Base-by-base conservation (phyloP, 2,329 filamentous ascomycete genomes). In the Pseudocercospora fijiensis region DNA sequence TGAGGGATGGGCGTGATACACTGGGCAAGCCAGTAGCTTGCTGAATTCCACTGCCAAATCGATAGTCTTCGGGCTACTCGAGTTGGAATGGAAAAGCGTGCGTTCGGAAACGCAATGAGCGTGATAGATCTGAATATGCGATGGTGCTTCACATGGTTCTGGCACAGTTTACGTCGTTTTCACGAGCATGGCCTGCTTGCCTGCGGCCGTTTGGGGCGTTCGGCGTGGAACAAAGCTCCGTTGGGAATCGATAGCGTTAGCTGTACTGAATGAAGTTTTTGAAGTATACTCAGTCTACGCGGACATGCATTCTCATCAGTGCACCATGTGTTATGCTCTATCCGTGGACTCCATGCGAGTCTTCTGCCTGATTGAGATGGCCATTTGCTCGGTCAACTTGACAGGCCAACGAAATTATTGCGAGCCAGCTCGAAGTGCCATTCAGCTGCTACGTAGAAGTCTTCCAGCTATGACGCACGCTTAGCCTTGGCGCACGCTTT, bases 141-240 rank as follows among this genome's bases (percentile, higher is more conserved):
- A 49, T 57, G 43, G 55, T 52, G 58, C 41, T 55, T 62, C n/a
- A 24, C 33, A 41, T 55, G 28, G 43, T 28, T 60, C 47, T 62
- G 5, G 57, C 51, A 62, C 57, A 57, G 33, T 59, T 37, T 43
- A 58, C 27, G 56, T 49, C 45, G 53, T 37, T 28, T 63, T 51
- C 30, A 51, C 30, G 22, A 41, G 52, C 57, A 63, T 63, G 51
- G 60, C 49, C 55, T 57, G 55, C 60, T 53, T 57, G 28, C 18
- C 51, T 28, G 30, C 30, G 37, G 57, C 57, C 56, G 56, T 60
- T 59, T 57, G 43, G 27, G 63, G 63, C 55, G 63, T 65, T 58
- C 41, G 64, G 64, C 60, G 60, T 58, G 49, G n/a, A 47, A 59
- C 33, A 57, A 7, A 56, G 58, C 18, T 47, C 26, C 16, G 47